Base-by-base conservation (phyloP, 768 basidiomycete genomes). In the Pleurotus pulmonarius region DNA sequence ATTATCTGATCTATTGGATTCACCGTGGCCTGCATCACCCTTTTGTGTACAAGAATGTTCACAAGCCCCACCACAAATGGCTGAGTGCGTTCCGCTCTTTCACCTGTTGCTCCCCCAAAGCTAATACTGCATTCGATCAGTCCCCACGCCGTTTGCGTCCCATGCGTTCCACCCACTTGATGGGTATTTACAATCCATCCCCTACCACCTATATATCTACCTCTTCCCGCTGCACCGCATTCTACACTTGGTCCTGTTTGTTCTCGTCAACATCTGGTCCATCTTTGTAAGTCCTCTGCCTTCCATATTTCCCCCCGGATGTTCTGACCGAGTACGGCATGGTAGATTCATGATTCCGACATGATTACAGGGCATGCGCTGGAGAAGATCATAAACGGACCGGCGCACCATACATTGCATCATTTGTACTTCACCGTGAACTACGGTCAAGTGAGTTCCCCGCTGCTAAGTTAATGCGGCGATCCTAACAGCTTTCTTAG, bases 61-160 rank as follows among this genome's bases (percentile, higher is more conserved):
- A 99, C 72, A 99, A 99, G 71, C 94, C 96, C 1, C 97, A 99
- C 69, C 97, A 99, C 81, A 95, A 92, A 72, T 99, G 97, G 97
- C 77, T 98, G 60, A 85, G 94, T 96, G 70, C 56, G 94, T 84
- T 29, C 4, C 34, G 24, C 7, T 61, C 11, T 25, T 44, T 47
- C 24, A 41, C 40, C 49, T 46, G 5, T 53, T 26, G 41, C 37
- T 24, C 46, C 53, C 37, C 53, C 8, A n/a, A 56, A n/a, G 59
- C 58, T 39, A 44, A 44, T 44, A 16, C 15, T 59, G 59, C 15
- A 34, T 26, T 41, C 43, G 51, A 48, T 0, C 65, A 97, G 94
- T 99, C 58, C 95, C 97, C 4, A 97, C 97, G 0, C 97, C 97
- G 0, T 99, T 92, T 65, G 92, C 97, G 29, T 96, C 96, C 20